These are phyloP conservation scores for Dactylella cylindrospora DNA, from an alignment of 2,329 filamentous ascomycete genomes.

Conservation along the genomic window DNA sequence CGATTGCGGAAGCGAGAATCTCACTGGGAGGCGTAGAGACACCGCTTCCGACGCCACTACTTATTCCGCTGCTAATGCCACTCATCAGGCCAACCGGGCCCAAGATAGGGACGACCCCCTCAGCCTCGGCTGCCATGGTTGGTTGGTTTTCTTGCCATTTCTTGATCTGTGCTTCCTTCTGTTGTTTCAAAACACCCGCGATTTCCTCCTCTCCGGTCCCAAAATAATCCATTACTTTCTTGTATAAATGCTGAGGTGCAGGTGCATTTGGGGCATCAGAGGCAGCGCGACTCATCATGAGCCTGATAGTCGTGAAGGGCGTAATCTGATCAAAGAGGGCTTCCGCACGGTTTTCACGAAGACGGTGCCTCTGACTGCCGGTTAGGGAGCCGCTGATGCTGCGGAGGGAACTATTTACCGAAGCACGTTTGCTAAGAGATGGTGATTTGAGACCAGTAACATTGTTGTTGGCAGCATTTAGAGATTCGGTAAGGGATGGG, in stretches of 20 bases:
- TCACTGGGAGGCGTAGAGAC: slow-evolving; percentile 18
- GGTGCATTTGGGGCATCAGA: slow-evolving; percentile 21
- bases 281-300: slow-evolving; percentile 35
- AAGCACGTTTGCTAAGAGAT: slow-evolving; percentile 17
- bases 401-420: slow-evolving; percentile 7
- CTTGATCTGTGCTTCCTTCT: not conserved
- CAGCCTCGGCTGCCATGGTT: not conserved
- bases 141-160: slow-evolving; percentile 9
- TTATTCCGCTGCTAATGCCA: not conserved
- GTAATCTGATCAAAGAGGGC: slow-evolving; percentile 33
- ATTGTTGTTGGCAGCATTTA: slow-evolving; percentile 4
- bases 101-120: not conserved
- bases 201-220: slow-evolving; percentile 29
- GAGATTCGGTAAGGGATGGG: slow-evolving; percentile 16
- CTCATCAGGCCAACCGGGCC: not conserved
- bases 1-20: not conserved
- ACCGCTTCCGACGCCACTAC: no score
- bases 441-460: slow-evolving; percentile 4
- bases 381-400: slow-evolving; percentile 12
- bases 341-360: slow-evolving; percentile 30
- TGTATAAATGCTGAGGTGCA: slow-evolving; percentile 21
- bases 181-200: slow-evolving; percentile 7
- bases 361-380: slow-evolving; percentile 19
- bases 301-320: slow-evolving; percentile 31
- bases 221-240: slow-evolving; percentile 38